Evolutionary conservation across 805 yeast species (phyloP).

Genomic region (Ascoidea asiatica): DNA sequence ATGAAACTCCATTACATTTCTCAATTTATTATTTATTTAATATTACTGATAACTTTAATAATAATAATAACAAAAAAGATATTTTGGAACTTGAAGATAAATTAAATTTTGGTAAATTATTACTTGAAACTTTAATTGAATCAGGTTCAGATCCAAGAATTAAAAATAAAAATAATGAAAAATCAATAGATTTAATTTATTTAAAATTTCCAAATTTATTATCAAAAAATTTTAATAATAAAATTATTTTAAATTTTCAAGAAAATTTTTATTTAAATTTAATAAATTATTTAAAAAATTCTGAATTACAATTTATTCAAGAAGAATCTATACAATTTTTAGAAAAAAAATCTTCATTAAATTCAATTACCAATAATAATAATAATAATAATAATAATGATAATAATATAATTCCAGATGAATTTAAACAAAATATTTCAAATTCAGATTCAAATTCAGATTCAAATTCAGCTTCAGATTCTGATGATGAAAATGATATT

Average conservation of each 20-base stretch:
- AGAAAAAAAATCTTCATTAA: no score
- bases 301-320: neutral
- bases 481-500: neutral
- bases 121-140: slow-evolving; percentile 71
- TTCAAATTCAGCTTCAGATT: neutral
- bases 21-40: slow-evolving; percentile 66
- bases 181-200: slow-evolving; percentile 56
- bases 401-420: neutral
- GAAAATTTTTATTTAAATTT: no score
- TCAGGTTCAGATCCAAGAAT: slow-evolving; percentile 78
- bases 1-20: slow-evolving; percentile 81
- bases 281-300: no score
- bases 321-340: neutral
- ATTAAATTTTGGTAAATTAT: slow-evolving; percentile 71
- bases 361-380: no score
- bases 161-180: slow-evolving; percentile 48
- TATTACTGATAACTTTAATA: no score
- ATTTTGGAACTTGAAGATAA: no score
- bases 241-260: no score
- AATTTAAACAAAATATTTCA: neutral
- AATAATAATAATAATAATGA: neutral
- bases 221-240: no score
- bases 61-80: no score
- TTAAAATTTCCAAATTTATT: neutral
- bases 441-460: neutral